These are phyloP conservation scores for Phaeosphaeriaceae sp. DNA, from an alignment of 2,329 filamentous ascomycete species.

Conservation along the genomic window DNA sequence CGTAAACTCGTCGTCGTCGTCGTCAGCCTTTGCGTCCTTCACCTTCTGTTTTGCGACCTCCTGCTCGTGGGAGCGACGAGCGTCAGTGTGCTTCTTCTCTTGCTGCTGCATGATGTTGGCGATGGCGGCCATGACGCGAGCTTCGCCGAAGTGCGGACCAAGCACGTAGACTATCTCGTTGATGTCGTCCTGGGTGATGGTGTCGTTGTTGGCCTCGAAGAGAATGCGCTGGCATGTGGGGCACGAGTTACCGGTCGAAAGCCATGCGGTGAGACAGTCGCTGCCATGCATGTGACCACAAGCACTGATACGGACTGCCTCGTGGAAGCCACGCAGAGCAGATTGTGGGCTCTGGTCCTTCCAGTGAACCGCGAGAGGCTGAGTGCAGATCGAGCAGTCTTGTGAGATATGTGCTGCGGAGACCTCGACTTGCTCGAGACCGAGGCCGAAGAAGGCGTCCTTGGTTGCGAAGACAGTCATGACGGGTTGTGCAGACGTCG, in stretches of 20 bases:
- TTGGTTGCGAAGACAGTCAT: conserved; percentile 26
- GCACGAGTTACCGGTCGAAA: conserved; percentile 24
- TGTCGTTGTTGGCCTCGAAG: conserved; percentile 11
- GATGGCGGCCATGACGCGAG: conserved; percentile 6
- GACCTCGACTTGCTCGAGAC: conserved; percentile 9
- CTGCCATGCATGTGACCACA: conserved; percentile 27
- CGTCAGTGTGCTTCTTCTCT: conserved; percentile 4
- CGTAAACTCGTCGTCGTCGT: neutral
- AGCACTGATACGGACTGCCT: conserved; percentile 19
- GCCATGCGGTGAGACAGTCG: conserved; percentile 26
- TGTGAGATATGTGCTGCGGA: conserved; percentile 18
- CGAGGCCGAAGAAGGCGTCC: conserved; percentile 15
- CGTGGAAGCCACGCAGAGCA: conserved; percentile 9
- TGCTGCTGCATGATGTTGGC: conserved; percentile 9
- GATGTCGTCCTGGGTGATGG: conserved; percentile 16
- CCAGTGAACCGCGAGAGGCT: conserved; percentile 16
- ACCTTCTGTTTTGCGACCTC: conserved; percentile 8
- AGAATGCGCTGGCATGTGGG: conserved; percentile 25
- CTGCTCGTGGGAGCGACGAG: conserved; percentile 8
- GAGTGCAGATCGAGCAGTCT: conserved; percentile 23
- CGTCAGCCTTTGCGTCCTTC: neutral
- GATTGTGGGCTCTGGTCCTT: neutral
- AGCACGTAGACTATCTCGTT: conserved; percentile 4
- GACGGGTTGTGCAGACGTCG: neutral
- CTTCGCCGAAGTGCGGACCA: conserved; percentile 1